Evolutionary conservation across 2,329 filamentous ascomycete species (phyloP).

Genomic region (Verticillium nubilum): DNA sequence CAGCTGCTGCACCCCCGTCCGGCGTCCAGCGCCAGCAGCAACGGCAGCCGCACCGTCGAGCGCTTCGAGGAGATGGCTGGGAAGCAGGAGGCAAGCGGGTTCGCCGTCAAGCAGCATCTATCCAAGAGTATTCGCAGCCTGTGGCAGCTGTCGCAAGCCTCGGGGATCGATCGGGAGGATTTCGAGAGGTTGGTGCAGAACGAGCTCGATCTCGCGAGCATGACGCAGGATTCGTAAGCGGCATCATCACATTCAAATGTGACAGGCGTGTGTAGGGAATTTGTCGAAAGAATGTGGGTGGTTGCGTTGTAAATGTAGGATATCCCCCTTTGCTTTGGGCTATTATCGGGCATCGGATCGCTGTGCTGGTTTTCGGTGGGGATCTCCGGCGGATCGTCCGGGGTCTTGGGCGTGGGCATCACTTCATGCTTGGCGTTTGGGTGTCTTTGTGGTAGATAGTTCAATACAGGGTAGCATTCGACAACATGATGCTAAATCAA

Average conservation of each 20-base stretch:
- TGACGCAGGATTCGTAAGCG: conserved; percentile 52
- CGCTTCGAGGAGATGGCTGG: conserved; percentile 52
- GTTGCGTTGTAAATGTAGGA: not conserved
- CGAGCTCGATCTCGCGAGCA: conserved; percentile 63
- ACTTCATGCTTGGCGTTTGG: not conserved
- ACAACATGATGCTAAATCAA: not conserved
- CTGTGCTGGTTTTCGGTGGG: not conserved
- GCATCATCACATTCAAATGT: conserved; percentile 22
- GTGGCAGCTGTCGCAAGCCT: conserved; percentile 62
- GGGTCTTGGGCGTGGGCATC: not conserved
- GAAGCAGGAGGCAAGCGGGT: conserved; percentile 58
- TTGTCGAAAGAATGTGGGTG: not conserved
- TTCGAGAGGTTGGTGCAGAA: conserved; percentile 67
- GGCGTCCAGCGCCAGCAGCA: conserved; percentile 51
- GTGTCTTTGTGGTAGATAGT: not conserved
- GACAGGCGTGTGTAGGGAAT: not conserved
- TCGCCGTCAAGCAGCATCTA: conserved; percentile 74
- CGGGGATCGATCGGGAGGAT: conserved; percentile 68
- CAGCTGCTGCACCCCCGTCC: conserved; percentile 51
- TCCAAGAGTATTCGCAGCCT: conserved; percentile 72
- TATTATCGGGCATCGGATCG: not conserved
- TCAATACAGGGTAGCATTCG: not conserved
- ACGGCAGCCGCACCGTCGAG: conserved; percentile 53
- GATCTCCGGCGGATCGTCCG: not conserved
- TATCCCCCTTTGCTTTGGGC: not conserved